A percentile compares a stretch with the other conserved stretches of the same genome.
Evolutionary conservation across 225 moss, liverwort and hornwort species (phyloP).

Genomic region (Straminergon stramineum): DNA sequence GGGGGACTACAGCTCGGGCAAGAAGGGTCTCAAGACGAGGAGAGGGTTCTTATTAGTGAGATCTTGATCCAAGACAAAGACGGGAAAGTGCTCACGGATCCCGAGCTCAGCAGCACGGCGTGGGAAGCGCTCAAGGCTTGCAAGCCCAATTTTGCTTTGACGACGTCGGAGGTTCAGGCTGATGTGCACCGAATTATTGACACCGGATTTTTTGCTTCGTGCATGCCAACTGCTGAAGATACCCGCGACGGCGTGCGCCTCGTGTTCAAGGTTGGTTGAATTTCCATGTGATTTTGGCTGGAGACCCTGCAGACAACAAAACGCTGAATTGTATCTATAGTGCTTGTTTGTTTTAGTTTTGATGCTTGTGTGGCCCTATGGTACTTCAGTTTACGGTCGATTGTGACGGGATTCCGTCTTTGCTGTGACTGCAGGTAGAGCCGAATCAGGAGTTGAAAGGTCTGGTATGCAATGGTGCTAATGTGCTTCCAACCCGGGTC

Average conservation of each 20-base stretch:
- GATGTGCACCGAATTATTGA: conserved; percentile 98
- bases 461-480: conserved; percentile 86
- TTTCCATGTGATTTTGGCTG: background rate
- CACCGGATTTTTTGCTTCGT: conserved; percentile 87
- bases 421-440: conserved; percentile 64
- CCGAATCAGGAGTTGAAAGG: conserved; percentile 97
- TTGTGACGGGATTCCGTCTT: background rate
- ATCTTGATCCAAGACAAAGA: conserved; percentile 91
- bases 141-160: conserved; percentile 94
- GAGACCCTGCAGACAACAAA: background rate
- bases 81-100: conserved; percentile 64
- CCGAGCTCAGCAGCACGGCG: conserved; percentile 67
- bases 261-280: conserved; percentile 74
- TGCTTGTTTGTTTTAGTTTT: background rate
- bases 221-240: conserved; percentile 97
- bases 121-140: conserved; percentile 85
- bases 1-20: conserved; percentile 49
- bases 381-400: background rate
- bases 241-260: conserved; percentile 96
- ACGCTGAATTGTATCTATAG: background rate
- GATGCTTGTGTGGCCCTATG: background rate
- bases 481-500: conserved; percentile 87
- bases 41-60: conserved; percentile 93
- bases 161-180: conserved; percentile 93
- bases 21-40: conserved; percentile 56